Base-by-base conservation (phyloP, 148 eudicot genomes). In the Rhododendron henanense region DNA sequence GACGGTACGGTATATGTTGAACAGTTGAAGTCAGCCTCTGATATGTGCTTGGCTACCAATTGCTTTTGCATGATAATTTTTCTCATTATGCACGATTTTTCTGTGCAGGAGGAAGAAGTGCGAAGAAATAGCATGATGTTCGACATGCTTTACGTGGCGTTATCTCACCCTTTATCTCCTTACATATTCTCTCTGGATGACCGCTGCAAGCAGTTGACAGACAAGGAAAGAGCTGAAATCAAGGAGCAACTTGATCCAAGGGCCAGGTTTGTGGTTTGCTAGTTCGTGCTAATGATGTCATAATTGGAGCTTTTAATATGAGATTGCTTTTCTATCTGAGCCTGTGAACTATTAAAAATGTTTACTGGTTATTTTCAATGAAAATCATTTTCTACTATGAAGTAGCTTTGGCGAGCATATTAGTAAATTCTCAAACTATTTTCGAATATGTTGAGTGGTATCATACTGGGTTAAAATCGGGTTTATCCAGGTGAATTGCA, bases 131-230 rank as follows among this genome's bases (percentile, higher is more conserved):
- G 98, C 84, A 69, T 84, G 65, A 88, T 95, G 96, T 92, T 53
- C 87, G 94, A 97, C 87, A 90, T 97, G 98, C 92, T 95, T 87
- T 93, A 95, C 87, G 89, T 95, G 37, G 90, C 95, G 18, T 81
- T 90, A 76, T 95, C 98, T 71, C 98, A 96, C 88, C 93, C 98
- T 4, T 79, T 95, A 44, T 94, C 99, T 69, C 94, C 97, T 37
- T 95, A 91, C 86, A 93, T 96, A 69, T 95, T 90, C 87, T 92
- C 98, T 78, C 95, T 96, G 82, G 92, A 95, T 90, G 98, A 94
- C 74, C 96, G 95, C 33, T 93, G 91, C 84, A 96, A 93, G 89
- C 93, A 92, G 86, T 88, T 95, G 89, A 55, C 91, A 35, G 92
- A 88, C 25, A 81, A 83, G 74, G 94, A 95, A 81, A 89, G 94